Conservation (phyloP, 2,329 filamentous ascomycete species). For the Sordariomycetes sp. region DNA sequence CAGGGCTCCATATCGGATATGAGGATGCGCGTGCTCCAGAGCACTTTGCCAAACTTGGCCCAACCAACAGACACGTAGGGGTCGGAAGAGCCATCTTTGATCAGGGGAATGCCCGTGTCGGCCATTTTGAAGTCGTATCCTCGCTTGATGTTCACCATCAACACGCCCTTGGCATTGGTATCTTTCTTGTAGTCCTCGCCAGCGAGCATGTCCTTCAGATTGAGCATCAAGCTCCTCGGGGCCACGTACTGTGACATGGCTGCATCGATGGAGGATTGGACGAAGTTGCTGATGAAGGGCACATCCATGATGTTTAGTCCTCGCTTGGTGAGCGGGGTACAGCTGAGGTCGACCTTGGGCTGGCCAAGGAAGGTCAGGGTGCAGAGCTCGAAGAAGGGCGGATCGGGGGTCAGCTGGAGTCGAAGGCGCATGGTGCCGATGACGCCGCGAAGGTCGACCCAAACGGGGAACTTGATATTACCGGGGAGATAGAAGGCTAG, state of each 20-base stretch:
- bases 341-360: constrained; percentile 62
- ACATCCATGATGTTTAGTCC: constrained; percentile 68
- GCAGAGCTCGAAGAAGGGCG: constrained; percentile 67
- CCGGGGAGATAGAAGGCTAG: constrained; percentile 60
- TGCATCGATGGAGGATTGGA: constrained; percentile 65
- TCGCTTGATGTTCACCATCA: constrained; percentile 57
- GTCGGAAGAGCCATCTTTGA: constrained; percentile 55
- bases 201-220: constrained; percentile 68
- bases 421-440: constrained; percentile 62
- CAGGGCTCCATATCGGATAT: constrained; percentile 55
- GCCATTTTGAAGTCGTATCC: constrained; percentile 65
- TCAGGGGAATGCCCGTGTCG: constrained; percentile 51
- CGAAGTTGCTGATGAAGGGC: constrained; percentile 65
- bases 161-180: constrained; percentile 52
- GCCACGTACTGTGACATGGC: constrained; percentile 69
- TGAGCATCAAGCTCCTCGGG: constrained; percentile 63
- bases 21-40: constrained; percentile 54
- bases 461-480: constrained; percentile 50
- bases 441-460: constrained; percentile 66
- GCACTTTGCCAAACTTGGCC: constrained; percentile 65
- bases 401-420: constrained; percentile 65
- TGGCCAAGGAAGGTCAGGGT: constrained; percentile 69
- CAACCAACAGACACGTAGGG: constrained; percentile 65
- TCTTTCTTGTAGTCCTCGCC: constrained; percentile 76
- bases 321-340: constrained; percentile 59